Percentiles rank a stretch among this genome's conserved stretches.
Evolutionary conservation across 805 yeast genomes (phyloP).

Genomic region (Torulaspora quercuum): DNA sequence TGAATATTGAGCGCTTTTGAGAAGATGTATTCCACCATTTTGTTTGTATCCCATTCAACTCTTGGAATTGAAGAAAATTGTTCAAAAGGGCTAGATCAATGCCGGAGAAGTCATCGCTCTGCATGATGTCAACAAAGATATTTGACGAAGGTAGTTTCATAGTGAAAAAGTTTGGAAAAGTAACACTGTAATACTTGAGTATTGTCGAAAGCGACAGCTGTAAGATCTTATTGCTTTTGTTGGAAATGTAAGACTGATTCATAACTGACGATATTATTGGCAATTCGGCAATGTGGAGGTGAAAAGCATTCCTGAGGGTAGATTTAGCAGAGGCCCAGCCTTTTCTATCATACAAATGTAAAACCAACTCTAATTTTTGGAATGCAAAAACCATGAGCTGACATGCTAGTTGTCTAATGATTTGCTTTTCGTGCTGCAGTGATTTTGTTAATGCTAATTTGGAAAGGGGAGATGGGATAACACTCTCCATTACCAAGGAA

Average conservation of each 20-base stretch:
- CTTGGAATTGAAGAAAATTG: slow-evolving; percentile 58
- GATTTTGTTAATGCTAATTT: slow-evolving; percentile 56
- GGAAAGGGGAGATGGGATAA: slow-evolving; percentile 64
- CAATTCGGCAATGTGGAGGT: slow-evolving; percentile 47
- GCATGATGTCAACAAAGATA: slow-evolving; percentile 38
- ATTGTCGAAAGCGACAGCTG: slow-evolving; percentile 47
- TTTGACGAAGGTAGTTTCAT: slow-evolving; percentile 36
- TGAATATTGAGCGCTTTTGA: slow-evolving; percentile 57
- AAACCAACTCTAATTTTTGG: slow-evolving; percentile 48
- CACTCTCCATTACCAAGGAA: slow-evolving; percentile 47
- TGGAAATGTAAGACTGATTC: slow-evolving; percentile 40
- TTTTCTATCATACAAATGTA: slow-evolving; percentile 37
- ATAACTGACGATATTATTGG: slow-evolving; percentile 43
- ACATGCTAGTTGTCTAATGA: slow-evolving; percentile 61
- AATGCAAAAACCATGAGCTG: slow-evolving; percentile 56
- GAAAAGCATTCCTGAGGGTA: slow-evolving; percentile 37
- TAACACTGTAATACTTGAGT: slow-evolving; percentile 40
- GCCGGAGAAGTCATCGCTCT: slow-evolving; percentile 40
- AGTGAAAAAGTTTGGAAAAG: slow-evolving; percentile 38
- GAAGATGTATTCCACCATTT: slow-evolving; percentile 76
- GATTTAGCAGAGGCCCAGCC: slow-evolving; percentile 42
- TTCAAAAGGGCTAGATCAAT: slow-evolving; percentile 58
- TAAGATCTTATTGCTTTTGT: slow-evolving; percentile 44
- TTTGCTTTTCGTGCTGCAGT: slow-evolving; percentile 45
- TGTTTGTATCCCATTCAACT: slow-evolving; percentile 48